Conservation (phyloP, 768 basidiomycete species). For the Leccinum imitatum region DNA sequence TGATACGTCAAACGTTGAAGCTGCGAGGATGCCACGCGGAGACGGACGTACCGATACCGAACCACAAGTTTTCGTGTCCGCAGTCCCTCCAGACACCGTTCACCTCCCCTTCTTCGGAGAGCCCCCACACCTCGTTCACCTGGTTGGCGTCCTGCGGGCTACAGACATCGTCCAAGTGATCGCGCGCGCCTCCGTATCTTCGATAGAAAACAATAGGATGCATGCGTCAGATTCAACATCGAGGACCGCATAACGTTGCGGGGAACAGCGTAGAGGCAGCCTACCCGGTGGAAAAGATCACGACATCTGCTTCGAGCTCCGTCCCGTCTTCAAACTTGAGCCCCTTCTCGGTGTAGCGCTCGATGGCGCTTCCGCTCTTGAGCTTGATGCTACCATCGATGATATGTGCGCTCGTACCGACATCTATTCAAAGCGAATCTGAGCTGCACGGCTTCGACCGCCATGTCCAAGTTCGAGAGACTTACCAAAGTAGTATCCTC, state of each 20-base stretch:
- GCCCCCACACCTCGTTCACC: constrained; percentile 57
- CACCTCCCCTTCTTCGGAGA: constrained; percentile 63
- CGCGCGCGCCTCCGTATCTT: constrained; percentile 48
- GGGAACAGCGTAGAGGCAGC: neutral
- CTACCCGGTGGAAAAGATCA: constrained; percentile 35
- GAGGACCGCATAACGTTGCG: neutral
- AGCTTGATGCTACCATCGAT: constrained; percentile 50
- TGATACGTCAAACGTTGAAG: neutral
- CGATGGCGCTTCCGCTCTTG: constrained; percentile 41
- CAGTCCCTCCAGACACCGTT: constrained; percentile 36
- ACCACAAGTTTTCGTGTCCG: constrained; percentile 38
- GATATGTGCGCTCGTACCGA: constrained; percentile 44
- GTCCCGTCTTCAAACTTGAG: constrained; percentile 32
- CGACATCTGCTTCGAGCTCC: constrained; percentile 32
- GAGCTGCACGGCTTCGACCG: neutral
- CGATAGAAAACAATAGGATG: neutral
- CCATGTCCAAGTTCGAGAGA: neutral
- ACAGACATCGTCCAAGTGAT: constrained; percentile 42
- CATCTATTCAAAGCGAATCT: constrained; percentile 21
- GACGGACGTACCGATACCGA: constrained; percentile 25
- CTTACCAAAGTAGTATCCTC: constrained; percentile 44
- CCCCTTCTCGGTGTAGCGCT: constrained; percentile 32
- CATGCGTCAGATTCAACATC: neutral
- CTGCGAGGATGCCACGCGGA: neutral
- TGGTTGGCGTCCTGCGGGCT: constrained; percentile 45